These are phyloP conservation scores for Penicillium aurantiogriseum DNA, from an alignment of 2,329 filamentous ascomycete species.

Conservation along the genomic window DNA sequence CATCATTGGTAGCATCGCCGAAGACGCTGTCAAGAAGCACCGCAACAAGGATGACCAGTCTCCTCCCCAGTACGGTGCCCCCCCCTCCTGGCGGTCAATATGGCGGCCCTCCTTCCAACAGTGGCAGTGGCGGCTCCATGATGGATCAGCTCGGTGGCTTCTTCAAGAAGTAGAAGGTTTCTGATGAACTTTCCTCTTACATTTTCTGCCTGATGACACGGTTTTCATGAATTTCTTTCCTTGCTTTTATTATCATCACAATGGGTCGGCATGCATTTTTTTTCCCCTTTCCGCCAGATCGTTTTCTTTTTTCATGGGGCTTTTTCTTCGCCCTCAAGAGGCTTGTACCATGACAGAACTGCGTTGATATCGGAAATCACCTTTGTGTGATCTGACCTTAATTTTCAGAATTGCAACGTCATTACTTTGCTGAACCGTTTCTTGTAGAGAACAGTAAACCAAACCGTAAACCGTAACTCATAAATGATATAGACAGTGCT, in stretches of 20 bases:
- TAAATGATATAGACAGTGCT: too few species aligned
- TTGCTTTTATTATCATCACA: constrained; percentile 6
- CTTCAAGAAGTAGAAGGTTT: constrained; percentile 38
- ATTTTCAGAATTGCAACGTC: constrained; percentile 16
- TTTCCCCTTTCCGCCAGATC: constrained; percentile 7
- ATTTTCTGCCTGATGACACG: constrained; percentile 15
- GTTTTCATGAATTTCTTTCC: constrained; percentile 26
- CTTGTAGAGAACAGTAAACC: neutral
- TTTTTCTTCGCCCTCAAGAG: constrained; percentile 1
- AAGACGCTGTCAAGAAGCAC: constrained; percentile 48
- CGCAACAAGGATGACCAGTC: constrained; percentile 37
- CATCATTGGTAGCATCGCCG: constrained; percentile 46
- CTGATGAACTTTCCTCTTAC: constrained; percentile 1
- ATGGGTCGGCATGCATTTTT: constrained; percentile 19
- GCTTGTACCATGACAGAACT: constrained; percentile 16
- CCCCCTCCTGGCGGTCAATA: constrained; percentile 16
- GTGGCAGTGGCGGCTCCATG: constrained; percentile 21
- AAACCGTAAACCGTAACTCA: neutral
- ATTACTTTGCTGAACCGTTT: neutral
- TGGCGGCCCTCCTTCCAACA: constrained; percentile 24
- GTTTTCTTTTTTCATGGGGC: constrained; percentile 3
- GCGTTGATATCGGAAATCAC: constrained; percentile 16
- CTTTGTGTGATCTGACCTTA: constrained; percentile 8
- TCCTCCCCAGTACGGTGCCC: constrained; percentile 15
- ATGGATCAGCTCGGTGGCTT: constrained; percentile 38